Evolutionary conservation across 1,139 yeast species (phyloP).

Genomic region (Geotrichum restrictum): DNA sequence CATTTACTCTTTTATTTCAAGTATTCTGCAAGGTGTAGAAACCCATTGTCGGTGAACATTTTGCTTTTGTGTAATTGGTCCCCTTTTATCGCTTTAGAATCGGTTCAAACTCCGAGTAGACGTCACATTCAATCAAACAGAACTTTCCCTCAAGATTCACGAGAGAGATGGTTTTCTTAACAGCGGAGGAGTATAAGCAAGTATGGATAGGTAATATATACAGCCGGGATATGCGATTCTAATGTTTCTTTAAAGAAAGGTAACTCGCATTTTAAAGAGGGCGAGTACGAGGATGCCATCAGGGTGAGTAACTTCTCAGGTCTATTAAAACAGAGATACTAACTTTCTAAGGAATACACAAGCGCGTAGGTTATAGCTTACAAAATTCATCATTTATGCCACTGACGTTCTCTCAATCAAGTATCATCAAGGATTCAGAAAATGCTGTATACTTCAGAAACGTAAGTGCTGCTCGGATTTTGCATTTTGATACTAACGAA

Average conservation of each 20-base stretch:
- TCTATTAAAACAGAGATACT: not conserved
- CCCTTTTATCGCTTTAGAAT: not conserved
- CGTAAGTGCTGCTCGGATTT: constrained; percentile 21
- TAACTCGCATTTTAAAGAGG: constrained; percentile 38
- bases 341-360: constrained; percentile 28
- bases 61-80: not conserved
- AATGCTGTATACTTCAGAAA: constrained; percentile 35
- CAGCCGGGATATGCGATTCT: not conserved
- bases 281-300: constrained; percentile 39
- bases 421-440: constrained; percentile 32
- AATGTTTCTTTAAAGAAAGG: constrained; percentile 27
- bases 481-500: not conserved
- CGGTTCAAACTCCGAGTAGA: too few relatives aligned
- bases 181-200: constrained; percentile 17
- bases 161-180: constrained; percentile 2
- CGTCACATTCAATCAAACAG: too few relatives aligned
- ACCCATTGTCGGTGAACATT: not conserved
- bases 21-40: too few relatives aligned
- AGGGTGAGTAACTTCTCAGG: constrained; percentile 26
- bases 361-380: constrained; percentile 28
- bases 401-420: not conserved
- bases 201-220: not conserved
- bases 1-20: not conserved
- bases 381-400: not conserved
- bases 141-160: not conserved